phyloP scores from a whole-genome alignment of 306 rosid genomes.

The Glycyrrhiza uralensis region DNA sequence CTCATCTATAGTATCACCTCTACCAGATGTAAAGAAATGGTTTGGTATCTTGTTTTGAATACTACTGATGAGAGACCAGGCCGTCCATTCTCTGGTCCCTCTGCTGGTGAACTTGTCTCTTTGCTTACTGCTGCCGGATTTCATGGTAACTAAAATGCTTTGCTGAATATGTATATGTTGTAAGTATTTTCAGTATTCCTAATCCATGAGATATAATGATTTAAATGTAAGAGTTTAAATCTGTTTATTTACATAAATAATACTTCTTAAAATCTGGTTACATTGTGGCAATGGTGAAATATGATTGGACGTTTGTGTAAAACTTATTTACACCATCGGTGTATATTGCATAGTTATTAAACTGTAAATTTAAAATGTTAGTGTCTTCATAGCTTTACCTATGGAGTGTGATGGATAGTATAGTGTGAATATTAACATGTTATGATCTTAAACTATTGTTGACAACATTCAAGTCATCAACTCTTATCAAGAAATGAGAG shows the following conservation, averaged over 20 bases:
- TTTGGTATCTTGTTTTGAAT: constrained; percentile 50
- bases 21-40: constrained; percentile 36
- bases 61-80: constrained; percentile 44
- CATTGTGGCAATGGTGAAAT: too few species aligned
- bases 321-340: too few species aligned
- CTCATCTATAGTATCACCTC: constrained; percentile 34
- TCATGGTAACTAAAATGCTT: constrained; percentile 36
- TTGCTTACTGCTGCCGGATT: constrained; percentile 53
- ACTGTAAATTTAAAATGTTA: not conserved
- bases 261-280: too few species aligned
- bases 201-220: not conserved
- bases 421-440: not conserved
- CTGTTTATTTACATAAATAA: too few species aligned
- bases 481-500: not conserved
- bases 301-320: too few species aligned
- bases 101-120: constrained; percentile 28
- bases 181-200: not conserved
- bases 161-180: not conserved
- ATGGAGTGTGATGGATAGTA: not conserved
- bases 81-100: constrained; percentile 41
- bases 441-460: not conserved
- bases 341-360: too few species aligned
- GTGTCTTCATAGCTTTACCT: not conserved
- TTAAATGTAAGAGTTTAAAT: too few species aligned
- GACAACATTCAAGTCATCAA: not conserved